Evolutionary conservation across 2,329 filamentous ascomycete species (phyloP), one percentile per base, ranked within the genome.

Genomic region (Colletotrichum ledebouriae): DNA sequence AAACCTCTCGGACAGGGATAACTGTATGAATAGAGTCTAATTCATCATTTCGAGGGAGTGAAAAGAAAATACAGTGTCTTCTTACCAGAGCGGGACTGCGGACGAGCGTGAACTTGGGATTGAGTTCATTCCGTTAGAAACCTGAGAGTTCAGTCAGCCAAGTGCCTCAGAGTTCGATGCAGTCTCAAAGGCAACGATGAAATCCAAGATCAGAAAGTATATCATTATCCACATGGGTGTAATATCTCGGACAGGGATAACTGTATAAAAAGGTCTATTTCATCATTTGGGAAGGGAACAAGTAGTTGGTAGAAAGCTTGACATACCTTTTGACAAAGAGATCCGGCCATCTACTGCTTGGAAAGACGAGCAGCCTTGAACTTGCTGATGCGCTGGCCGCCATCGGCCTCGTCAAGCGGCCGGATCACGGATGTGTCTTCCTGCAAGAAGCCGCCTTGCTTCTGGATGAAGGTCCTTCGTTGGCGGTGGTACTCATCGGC

Each of bases 401-500:
- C 88, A 56, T 90, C 87, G 29, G 87, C 84, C 73, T 94, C 89
- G 61, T 90, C 89, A 50, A 94, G 82, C 1, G 91, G 87, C 59
- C 92, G 86, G 53, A 89, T 87, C 17, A 87, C 86, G 59, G 87
- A 84, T 68, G 93, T 89, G 67, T 92, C 88, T 73, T 94, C 88
- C 65, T 88, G 86, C 73, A 92, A 81, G 77, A 97, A 97, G 3
- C 94, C 94, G 59, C 94, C 94, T 73, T 96, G 89, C 73, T 90
- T 87, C 72, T 94, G 89, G 61, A 98, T 94, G 79, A 97, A 90
- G 74, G 87, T 88, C 76, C 94, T 97, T 20, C 95, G 91, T 78
- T 93, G 85, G 50, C 88, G 89, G 77, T 97, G 92, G 78, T 97
- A 97, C 75, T 97, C 92, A 42, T 89, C 87, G 7, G 92, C 90